Conservation (phyloP, 2,329 filamentous ascomycete genomes). For the Fusarium metavorans region DNA sequence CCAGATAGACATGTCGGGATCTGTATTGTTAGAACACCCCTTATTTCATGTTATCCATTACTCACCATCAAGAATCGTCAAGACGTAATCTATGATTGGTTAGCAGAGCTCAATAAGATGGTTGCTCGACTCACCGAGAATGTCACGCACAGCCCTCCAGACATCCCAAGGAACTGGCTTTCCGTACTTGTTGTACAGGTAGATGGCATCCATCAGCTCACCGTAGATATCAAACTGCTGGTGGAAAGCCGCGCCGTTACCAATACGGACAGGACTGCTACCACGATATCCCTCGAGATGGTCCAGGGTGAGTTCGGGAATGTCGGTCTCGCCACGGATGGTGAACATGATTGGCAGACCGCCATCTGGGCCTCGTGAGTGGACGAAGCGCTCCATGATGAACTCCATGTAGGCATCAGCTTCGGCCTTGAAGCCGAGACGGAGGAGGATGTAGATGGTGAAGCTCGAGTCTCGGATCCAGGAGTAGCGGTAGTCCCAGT, state of each 20-base stretch:
- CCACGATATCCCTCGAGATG: constrained; percentile 80
- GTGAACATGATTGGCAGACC: constrained; percentile 85
- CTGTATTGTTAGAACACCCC: constrained; percentile 44
- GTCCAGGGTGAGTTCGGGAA: constrained; percentile 75
- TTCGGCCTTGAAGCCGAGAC: constrained; percentile 80
- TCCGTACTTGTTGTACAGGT: constrained; percentile 83
- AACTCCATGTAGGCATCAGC: constrained; percentile 84
- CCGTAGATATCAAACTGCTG: constrained; percentile 85
- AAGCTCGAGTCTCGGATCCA: constrained; percentile 85
- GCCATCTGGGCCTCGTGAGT: constrained; percentile 69
- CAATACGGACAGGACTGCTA: constrained; percentile 79
- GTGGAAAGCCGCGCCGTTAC: constrained; percentile 82
- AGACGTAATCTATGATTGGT: constrained; percentile 68
- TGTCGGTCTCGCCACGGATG: constrained; percentile 79
- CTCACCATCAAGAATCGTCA: constrained; percentile 72
- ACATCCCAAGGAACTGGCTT: constrained; percentile 82
- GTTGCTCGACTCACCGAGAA: constrained; percentile 60
- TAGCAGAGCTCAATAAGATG: background rate
- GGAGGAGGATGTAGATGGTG: constrained; percentile 81
- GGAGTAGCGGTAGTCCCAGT: constrained; percentile 81
- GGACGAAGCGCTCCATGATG: constrained; percentile 77
- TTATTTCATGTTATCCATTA: rapidly evolving
- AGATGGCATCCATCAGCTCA: constrained; percentile 81
- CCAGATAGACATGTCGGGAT: constrained; percentile 86
- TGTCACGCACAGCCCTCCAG: constrained; percentile 77